Evolutionary conservation across 345 rosid species (phyloP).

Genomic region (Pelargonium nanum): DNA sequence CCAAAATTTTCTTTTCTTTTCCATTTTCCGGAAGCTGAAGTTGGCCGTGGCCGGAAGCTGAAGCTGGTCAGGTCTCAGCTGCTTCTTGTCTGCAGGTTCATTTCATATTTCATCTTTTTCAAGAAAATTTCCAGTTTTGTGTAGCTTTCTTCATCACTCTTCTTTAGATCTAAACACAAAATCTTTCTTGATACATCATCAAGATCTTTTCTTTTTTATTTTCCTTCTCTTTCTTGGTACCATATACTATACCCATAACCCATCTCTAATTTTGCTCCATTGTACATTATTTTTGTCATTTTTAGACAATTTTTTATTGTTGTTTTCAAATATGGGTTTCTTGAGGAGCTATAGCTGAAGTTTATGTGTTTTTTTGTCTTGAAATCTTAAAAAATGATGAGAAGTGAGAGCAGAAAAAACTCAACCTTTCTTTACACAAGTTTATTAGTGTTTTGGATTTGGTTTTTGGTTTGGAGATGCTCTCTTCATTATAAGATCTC

Average conservation of each 20-base stretch:
- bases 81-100: neutral
- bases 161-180: neutral
- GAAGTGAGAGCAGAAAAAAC: neutral
- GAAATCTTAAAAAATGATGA: no score
- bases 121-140: no score
- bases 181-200: neutral
- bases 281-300: neutral
- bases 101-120: neutral
- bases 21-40: conserved; percentile 71
- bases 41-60: conserved; percentile 40
- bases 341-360: neutral
- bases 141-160: no score
- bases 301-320: no score
- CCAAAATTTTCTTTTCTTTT: neutral
- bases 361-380: neutral
- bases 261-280: neutral
- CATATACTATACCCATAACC: neutral
- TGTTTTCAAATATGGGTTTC: no score
- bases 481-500: no score
- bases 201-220: conserved; percentile 3
- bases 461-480: neutral
- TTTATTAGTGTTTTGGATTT: neutral
- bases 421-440: neutral
- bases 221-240: neutral
- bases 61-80: no score